These are phyloP conservation scores for Podospora tetraspora DNA, from an alignment of 495 filamentous ascomycete species.

Conservation along the genomic window DNA sequence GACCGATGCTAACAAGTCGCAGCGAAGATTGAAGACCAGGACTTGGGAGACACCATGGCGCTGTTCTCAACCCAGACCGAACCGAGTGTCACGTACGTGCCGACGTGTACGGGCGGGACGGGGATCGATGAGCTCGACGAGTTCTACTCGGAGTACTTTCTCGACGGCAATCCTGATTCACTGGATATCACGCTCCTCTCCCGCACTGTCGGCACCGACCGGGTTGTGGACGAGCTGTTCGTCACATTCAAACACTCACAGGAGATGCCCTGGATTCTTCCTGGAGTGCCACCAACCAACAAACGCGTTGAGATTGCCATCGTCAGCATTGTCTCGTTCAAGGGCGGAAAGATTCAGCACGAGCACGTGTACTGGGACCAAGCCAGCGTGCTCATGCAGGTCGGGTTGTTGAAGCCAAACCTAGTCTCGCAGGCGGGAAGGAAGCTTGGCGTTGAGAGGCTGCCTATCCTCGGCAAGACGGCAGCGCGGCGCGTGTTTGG, in stretches of 20 bases:
- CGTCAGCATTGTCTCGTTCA: conserved; percentile 65
- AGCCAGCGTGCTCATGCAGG: conserved; percentile 66
- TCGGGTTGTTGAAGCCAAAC: conserved; percentile 65
- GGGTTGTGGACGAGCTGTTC: conserved; percentile 55
- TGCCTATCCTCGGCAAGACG: conserved; percentile 64
- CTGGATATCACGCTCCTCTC: conserved; percentile 63
- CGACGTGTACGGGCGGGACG: conserved; percentile 59
- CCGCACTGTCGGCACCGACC: conserved; percentile 55
- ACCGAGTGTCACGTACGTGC: conserved; percentile 53
- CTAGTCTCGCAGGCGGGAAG: conserved; percentile 40
- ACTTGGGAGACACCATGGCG: conserved; percentile 46
- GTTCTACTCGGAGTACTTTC: conserved; percentile 69
- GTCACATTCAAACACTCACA: conserved; percentile 59
- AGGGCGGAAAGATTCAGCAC: conserved; percentile 64
- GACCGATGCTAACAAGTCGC: conserved; percentile 38
- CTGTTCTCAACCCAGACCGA: conserved; percentile 54
- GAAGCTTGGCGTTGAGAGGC: conserved; percentile 36
- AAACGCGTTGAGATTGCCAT: conserved; percentile 63
- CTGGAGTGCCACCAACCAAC: conserved; percentile 65
- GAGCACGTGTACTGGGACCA: conserved; percentile 88
- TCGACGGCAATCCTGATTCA: conserved; percentile 59
- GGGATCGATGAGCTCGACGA: conserved; percentile 56
- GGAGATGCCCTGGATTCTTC: conserved; percentile 38
- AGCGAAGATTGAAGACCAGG: conserved; percentile 45
- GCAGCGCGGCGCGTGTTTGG: conserved; percentile 57